A percentile compares a stretch with the other conserved stretches of the same genome.
Conservation (phyloP, 2,329 filamentous ascomycete species). For the Pyrenophora tritici-repentis region DNA sequence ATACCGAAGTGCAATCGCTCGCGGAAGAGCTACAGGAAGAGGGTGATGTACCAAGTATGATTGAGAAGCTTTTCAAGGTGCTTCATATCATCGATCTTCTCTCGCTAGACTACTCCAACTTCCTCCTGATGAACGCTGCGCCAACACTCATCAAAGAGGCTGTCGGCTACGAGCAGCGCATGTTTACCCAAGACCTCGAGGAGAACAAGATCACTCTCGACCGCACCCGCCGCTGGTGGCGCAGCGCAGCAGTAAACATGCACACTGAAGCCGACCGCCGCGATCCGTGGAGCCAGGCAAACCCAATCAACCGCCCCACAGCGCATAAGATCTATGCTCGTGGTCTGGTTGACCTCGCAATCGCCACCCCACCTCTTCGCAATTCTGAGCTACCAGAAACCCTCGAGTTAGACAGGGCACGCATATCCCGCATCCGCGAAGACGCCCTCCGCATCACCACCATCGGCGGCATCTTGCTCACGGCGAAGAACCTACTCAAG, state of each 20-base stretch:
- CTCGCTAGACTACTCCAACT: conserved; percentile 82
- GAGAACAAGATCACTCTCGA: conserved; percentile 59
- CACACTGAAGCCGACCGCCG: conserved; percentile 68
- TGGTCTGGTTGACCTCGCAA: conserved; percentile 75
- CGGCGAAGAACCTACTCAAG: conserved; percentile 82
- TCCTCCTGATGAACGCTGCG: conserved; percentile 72
- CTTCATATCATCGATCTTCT: conserved; percentile 77
- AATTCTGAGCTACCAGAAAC: conserved; percentile 71
- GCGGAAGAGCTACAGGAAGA: conserved; percentile 62
- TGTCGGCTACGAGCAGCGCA: conserved; percentile 73
- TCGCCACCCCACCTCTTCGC: conserved; percentile 64
- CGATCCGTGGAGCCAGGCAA: conserved; percentile 68
- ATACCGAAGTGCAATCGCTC: conserved; percentile 73
- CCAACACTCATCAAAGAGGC: conserved; percentile 74
- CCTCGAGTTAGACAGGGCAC: conserved; percentile 68
- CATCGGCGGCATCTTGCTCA: conserved; percentile 74
- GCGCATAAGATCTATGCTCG: conserved; percentile 75
- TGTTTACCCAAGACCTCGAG: conserved; percentile 69
- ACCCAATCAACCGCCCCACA: conserved; percentile 62
- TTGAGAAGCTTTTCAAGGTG: conserved; percentile 75
- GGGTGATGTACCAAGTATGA: conserved; percentile 64
- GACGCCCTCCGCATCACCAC: conserved; percentile 70
- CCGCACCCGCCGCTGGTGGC: conserved; percentile 70
- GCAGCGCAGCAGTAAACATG: conserved; percentile 66
- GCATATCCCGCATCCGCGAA: conserved; percentile 62